These are phyloP conservation scores for Adansonia grandidieri DNA, from an alignment of 441 rosid species.

Conservation along the genomic window DNA sequence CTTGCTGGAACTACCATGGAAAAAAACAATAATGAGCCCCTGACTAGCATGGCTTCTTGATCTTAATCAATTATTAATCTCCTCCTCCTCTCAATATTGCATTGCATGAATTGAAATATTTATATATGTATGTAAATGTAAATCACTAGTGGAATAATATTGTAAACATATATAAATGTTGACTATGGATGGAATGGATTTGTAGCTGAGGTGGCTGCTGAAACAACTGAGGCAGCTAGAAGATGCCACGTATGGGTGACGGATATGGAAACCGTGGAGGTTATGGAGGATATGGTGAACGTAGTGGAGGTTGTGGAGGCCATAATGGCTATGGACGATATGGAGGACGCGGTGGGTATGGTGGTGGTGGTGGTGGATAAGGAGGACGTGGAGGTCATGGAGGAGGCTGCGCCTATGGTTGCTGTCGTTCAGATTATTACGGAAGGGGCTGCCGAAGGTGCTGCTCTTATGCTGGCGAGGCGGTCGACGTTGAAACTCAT, in stretches of 20 bases:
- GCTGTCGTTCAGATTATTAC: neutral
- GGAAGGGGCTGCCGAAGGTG: conserved; percentile 15
- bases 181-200: neutral
- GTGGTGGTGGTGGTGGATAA: conserved; percentile 4
- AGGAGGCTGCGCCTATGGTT: neutral
- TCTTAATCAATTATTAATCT: neutral
- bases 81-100: neutral
- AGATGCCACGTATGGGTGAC: neutral
- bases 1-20: conserved; percentile 25
- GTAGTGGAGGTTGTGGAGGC: neutral
- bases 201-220: conserved; percentile 16
- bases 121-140: neutral
- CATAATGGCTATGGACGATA: neutral
- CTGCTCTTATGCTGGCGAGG: neutral
- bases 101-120: too few species aligned
- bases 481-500: neutral
- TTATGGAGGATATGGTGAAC: neutral
- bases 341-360: conserved; percentile 20
- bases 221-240: neutral
- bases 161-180: neutral
- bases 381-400: neutral
- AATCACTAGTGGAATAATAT: neutral
- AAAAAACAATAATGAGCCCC: conserved; percentile 21
- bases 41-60: neutral
- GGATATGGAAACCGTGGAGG: neutral